These are phyloP conservation scores for Lycium ferocissimum DNA, from an alignment of 257 asterid species.

Conservation along the genomic window DNA sequence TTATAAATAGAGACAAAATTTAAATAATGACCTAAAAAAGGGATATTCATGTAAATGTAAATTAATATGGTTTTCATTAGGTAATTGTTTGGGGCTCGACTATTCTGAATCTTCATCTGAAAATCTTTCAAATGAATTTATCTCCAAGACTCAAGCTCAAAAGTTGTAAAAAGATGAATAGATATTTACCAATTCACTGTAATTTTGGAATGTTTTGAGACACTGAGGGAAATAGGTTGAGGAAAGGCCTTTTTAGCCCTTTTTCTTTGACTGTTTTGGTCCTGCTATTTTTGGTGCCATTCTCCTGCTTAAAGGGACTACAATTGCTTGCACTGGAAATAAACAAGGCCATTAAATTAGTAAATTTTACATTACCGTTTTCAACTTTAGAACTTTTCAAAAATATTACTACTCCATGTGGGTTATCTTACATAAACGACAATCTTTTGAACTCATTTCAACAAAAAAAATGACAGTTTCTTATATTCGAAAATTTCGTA, in stretches of 20 bases:
- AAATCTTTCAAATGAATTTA: neutral
- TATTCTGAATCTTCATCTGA: neutral
- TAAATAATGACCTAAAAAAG: neutral
- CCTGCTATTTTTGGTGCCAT: neutral
- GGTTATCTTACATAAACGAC: no score
- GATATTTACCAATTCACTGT: no score
- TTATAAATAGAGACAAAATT: neutral
- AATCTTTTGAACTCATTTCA: no score
- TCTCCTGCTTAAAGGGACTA: no score
- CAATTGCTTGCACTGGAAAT: neutral
- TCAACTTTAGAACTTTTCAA: no score
- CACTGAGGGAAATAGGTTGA: neutral
- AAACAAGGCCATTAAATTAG: neutral
- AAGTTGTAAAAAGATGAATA: no score
- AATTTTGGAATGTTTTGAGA: no score
- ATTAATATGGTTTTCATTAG: neutral
- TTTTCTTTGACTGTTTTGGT: neutral
- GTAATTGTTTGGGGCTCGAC: neutral
- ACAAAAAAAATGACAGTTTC: no score
- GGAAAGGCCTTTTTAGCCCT: neutral
- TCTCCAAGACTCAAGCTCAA: no score
- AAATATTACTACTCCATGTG: no score
- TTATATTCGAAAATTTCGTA: no score
- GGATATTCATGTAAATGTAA: neutral
- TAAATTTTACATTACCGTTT: no score